Conservation (phyloP, 306 rosid species). For the Cotoneaster glaucophyllus region DNA sequence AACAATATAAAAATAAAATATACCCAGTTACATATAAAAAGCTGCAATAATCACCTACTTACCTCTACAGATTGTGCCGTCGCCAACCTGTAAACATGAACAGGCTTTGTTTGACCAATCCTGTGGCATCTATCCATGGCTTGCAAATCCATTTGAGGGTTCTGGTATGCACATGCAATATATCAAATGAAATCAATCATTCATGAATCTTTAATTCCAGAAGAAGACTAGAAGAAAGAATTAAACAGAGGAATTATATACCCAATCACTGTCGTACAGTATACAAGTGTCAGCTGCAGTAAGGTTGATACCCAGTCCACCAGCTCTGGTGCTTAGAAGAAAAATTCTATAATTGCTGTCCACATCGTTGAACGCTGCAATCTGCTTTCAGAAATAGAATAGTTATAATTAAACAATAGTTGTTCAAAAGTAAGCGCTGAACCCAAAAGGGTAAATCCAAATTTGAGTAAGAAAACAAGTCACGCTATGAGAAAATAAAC, state of each 20-base stretch:
- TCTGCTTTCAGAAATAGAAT: slow-evolving; percentile 39
- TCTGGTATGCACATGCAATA: slow-evolving; percentile 41
- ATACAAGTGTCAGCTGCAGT: slow-evolving; percentile 98
- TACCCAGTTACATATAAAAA: neutral
- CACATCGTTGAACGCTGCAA: slow-evolving; percentile 61
- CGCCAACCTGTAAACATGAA: slow-evolving; percentile 92
- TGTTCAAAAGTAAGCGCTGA: neutral
- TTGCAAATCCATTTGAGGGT: slow-evolving; percentile 97
- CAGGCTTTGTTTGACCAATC: slow-evolving; percentile 95
- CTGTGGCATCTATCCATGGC: slow-evolving; percentile 99
- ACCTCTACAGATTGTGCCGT: slow-evolving; percentile 97
- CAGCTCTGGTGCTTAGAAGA: slow-evolving; percentile 92
- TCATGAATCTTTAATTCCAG: neutral
- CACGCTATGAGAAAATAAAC: neutral
- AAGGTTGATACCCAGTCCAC: slow-evolving; percentile 96
- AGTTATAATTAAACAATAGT: slow-evolving; percentile 5
- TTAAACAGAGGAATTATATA: slow-evolving; percentile 16
- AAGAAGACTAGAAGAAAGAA: neutral
- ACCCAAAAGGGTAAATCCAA: neutral
- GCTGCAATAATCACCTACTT: neutral
- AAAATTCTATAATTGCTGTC: slow-evolving; percentile 61
- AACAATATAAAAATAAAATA: neutral
- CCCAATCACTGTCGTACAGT: slow-evolving; percentile 98
- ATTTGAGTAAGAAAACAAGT: neutral
- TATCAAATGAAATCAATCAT: slow-evolving; percentile 1